Conservation (phyloP, 2,329 filamentous ascomycete genomes). For the Pezizomycotina sp. region DNA sequence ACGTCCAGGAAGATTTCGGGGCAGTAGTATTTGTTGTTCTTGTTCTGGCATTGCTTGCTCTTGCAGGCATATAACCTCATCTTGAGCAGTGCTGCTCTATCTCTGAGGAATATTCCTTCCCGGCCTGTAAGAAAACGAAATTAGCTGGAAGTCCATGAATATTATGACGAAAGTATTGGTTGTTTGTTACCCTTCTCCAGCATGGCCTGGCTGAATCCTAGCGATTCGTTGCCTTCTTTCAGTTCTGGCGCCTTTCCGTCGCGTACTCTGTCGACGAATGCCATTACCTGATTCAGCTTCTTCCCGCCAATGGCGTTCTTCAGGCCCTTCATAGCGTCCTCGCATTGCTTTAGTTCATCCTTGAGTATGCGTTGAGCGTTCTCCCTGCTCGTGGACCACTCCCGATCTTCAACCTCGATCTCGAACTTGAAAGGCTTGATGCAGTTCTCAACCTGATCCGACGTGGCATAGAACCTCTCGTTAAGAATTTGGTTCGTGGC, state of each 20-base stretch:
- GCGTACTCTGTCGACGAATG: constrained; percentile 76
- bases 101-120: constrained; percentile 84
- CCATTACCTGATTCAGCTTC: constrained; percentile 77
- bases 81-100: constrained; percentile 75
- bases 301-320: constrained; percentile 65
- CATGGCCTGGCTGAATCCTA: constrained; percentile 72
- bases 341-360: constrained; percentile 69
- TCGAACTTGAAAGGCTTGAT: constrained; percentile 99
- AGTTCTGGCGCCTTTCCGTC: constrained; percentile 65
- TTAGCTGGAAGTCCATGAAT: constrained; percentile 6
- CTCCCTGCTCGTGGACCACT: constrained; percentile 74
- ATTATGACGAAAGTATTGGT: constrained; percentile 1
- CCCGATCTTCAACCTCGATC: constrained; percentile 79
- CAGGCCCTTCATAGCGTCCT: constrained; percentile 56
- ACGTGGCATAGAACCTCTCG: constrained; percentile 90
- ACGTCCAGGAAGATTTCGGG: constrained; percentile 97
- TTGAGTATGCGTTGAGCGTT: constrained; percentile 70
- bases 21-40: constrained; percentile 89
- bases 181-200: constrained; percentile 54
- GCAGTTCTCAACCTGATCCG: constrained; percentile 94
- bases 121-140: constrained; percentile 42
- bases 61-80: constrained; percentile 79
- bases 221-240: constrained; percentile 56
- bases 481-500: constrained; percentile 80
- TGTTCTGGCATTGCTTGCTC: constrained; percentile 68